These are phyloP conservation scores for Sugiyamaella pinicola DNA, from an alignment of 1,139 yeast genomes.

Conservation along the genomic window DNA sequence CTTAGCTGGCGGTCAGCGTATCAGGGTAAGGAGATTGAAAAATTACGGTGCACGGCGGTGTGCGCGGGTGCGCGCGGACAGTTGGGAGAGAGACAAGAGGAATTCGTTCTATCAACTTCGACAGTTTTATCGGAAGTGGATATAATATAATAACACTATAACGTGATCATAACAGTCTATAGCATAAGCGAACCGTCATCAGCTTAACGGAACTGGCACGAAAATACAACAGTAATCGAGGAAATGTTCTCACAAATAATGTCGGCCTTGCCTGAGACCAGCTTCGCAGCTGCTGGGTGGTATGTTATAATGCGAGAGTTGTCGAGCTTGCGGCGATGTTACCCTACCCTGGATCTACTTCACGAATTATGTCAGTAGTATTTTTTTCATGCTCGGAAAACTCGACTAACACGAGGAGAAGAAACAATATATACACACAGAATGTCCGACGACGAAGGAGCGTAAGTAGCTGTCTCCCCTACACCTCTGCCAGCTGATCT, in stretches of 20 bases:
- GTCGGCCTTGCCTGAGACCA: no score
- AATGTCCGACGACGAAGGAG: constrained; percentile 43
- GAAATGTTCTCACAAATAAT: no score
- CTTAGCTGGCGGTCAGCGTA: not conserved
- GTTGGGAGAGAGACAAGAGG: not conserved
- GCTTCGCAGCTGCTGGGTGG: no score
- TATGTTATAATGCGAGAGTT: not conserved
- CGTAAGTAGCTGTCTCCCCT: no score
- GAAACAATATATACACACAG: constrained; percentile 3
- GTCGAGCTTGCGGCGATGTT: not conserved
- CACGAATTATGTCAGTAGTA: not conserved
- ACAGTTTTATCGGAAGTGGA: not conserved
- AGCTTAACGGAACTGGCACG: no score
- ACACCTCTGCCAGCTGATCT: no score
- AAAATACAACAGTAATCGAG: no score
- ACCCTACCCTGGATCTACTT: constrained; percentile 3
- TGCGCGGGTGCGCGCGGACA: no score
- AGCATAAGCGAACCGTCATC: no score
- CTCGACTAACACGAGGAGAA: not conserved
- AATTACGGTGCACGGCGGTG: not conserved
- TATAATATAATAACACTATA: no score
- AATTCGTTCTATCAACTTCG: constrained; percentile 10
- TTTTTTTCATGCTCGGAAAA: constrained; percentile 13
- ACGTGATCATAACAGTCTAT: no score
- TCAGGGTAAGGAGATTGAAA: constrained; percentile 16